Percentiles rank a stretch among this genome's conserved stretches.
Conservation (phyloP, 164 flowering plant species). For the Malania oleifera region DNA sequence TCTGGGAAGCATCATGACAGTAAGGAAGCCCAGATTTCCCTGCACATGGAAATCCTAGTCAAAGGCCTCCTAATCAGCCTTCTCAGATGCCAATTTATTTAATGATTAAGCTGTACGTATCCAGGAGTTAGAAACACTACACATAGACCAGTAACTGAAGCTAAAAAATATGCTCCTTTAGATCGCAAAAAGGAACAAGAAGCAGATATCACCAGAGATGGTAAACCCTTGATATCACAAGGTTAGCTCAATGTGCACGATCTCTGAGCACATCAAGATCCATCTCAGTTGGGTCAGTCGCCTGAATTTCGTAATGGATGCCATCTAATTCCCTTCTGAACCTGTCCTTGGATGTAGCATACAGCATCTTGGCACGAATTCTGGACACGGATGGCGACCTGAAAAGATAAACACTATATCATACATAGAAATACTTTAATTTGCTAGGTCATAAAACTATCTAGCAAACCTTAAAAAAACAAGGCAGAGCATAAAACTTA, state of each 20-base stretch:
- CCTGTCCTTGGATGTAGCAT: conserved; percentile 74
- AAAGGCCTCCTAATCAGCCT: conserved; percentile 32
- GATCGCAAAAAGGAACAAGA: no score
- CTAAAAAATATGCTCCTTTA: no score
- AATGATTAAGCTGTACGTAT: conserved; percentile 5
- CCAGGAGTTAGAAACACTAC: conserved; percentile 7
- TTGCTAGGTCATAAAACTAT: no score
- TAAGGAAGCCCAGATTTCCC: conserved; percentile 18
- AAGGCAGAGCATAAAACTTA: no score
- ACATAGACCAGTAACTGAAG: conserved; percentile 10
- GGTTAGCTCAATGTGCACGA: conserved; percentile 41
- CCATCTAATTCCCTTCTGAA: conserved; percentile 68
- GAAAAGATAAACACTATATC: no score
- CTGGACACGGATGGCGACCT: conserved; percentile 70
- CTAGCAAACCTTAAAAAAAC: no score
- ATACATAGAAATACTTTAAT: no score
- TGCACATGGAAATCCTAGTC: neutral
- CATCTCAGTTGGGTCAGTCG: conserved; percentile 85
- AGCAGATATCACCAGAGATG: no score
- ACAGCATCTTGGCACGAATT: conserved; percentile 78
- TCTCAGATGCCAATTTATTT: conserved; percentile 29
- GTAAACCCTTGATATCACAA: no score
- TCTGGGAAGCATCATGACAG: conserved; percentile 38
- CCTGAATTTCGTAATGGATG: conserved; percentile 77
- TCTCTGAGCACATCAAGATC: conserved; percentile 67